Base-by-base conservation (phyloP, 1,139 yeast species). In the Zygotorulaspora mrakii region DNA sequence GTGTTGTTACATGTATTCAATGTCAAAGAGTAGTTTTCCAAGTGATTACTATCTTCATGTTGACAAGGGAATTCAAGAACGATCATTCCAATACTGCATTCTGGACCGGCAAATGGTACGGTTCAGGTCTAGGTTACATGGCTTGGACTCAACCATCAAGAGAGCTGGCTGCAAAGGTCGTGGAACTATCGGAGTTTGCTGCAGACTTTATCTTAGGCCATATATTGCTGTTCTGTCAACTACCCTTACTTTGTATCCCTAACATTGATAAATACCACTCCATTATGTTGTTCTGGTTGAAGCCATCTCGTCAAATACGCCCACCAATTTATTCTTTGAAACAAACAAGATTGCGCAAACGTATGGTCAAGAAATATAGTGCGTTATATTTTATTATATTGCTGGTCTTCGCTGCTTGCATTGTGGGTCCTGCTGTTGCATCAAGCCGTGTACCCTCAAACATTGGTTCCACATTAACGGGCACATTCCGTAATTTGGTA, bases 71-170 rank as follows among this genome's bases (percentile, higher is more conserved):
- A 70, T 89, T 88, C 74, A 91, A 89, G 79, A 89, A 87, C 59
- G 98, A 94, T 68, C 89, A 84, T 64, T 76, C 98, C 31, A 91
- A 91, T 71, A 82, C 95, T 57, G 97, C 98, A 20, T 91, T 94
- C 91, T 91, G 99, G 99, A 84, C 95, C 48, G 99, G 99, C 76
- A 89, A 89, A 69, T 91, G 99, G 99, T 87, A 89, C 68, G 89
- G 94, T 49, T 73, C 87, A 49, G 94, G 95, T 61, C 71, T 91
- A 70, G 98, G 98, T 49, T 82, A 85, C 80, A 82, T 85, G 79
- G 96, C 97, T 14, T 77, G 86, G 74, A 84, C 97, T 26, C 98
- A 91, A 71, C 98, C 99, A 50, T 65, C 86, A 37, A 86, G 99
- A 75, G 99, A 91, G 71, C 88, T 86, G 66, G 77, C 82, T 61